Conservation (phyloP, 2,329 filamentous ascomycete species). For the Thelonectria blattea region DNA sequence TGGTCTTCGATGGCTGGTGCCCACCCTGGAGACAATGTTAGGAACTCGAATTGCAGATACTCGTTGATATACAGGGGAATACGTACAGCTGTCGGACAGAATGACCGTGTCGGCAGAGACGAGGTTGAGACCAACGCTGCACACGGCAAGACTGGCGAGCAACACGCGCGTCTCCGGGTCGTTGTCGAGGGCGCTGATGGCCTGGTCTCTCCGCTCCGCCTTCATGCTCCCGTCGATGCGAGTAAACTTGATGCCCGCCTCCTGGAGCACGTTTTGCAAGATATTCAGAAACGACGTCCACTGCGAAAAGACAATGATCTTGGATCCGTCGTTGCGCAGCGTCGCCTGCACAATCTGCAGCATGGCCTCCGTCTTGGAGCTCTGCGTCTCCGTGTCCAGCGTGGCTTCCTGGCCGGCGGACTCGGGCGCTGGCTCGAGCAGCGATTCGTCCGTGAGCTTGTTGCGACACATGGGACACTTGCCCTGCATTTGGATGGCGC, state of each 20-base stretch:
- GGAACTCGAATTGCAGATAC: too few relatives aligned
- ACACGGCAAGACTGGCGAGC: conserved; percentile 82
- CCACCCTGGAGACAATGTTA: conserved; percentile 64
- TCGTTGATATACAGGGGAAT: neutral
- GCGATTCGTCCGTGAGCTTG: conserved; percentile 62
- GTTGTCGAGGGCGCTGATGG: conserved; percentile 70
- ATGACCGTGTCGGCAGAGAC: conserved; percentile 87
- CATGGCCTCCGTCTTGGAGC: conserved; percentile 83
- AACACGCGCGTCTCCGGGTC: conserved; percentile 75
- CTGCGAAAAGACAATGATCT: conserved; percentile 77
- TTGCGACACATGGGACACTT: conserved; percentile 88
- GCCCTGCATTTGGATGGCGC: conserved; percentile 75
- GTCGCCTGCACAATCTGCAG: conserved; percentile 76
- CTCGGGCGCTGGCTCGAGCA: conserved; percentile 70
- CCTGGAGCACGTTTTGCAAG: conserved; percentile 70
- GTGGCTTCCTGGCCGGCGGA: conserved; percentile 49
- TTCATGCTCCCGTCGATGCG: conserved; percentile 85
- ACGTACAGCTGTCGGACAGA: conserved; percentile 74
- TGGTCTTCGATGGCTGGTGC: conserved; percentile 93
- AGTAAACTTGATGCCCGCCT: conserved; percentile 66
- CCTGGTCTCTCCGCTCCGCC: conserved; percentile 71
- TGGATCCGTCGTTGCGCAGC: conserved; percentile 66
- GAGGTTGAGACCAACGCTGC: conserved; percentile 84
- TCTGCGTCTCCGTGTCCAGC: conserved; percentile 69
- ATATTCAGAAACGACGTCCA: conserved; percentile 79